phyloP scores from a whole-genome alignment of 2,329 filamentous ascomycete genomes.

The Daldinia eschscholtzii region DNA sequence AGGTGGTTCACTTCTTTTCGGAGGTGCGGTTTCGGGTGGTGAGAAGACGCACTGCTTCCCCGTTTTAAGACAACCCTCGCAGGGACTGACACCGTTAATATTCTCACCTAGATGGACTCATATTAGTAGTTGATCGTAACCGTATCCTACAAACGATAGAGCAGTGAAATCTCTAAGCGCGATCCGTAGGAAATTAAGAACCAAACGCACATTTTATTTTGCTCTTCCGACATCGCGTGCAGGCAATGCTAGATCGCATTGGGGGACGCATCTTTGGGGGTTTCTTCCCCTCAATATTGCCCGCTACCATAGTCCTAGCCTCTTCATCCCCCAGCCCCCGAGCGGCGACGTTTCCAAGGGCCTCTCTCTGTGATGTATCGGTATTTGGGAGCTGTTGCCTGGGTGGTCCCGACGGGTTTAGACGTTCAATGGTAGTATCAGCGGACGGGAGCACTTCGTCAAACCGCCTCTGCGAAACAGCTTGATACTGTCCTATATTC shows the following conservation, averaged over 20 bases:
- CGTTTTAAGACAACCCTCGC: slow-evolving; percentile 79
- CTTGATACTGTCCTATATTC: slow-evolving; percentile 50
- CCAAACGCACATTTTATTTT: slow-evolving; percentile 79
- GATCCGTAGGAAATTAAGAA: background rate
- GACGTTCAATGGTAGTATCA: slow-evolving; percentile 49
- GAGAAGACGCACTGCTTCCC: slow-evolving; percentile 74
- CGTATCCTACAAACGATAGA: background rate
- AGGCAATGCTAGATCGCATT: slow-evolving; percentile 85
- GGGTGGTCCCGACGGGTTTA: slow-evolving; percentile 47
- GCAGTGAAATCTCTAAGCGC: background rate
- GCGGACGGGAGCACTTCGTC: slow-evolving; percentile 54
- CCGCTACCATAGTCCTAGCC: slow-evolving; percentile 53
- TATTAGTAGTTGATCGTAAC: slow-evolving; percentile 20
- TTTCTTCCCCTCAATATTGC: slow-evolving; percentile 57
- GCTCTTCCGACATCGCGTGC: slow-evolving; percentile 78
- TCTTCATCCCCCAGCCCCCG: slow-evolving; percentile 50
- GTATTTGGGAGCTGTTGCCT: slow-evolving; percentile 47
- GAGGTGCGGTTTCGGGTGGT: slow-evolving; percentile 68
- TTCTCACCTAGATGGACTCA: slow-evolving; percentile 66
- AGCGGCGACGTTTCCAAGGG: slow-evolving; percentile 42
- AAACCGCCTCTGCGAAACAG: slow-evolving; percentile 55
- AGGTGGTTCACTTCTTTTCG: slow-evolving; percentile 59
- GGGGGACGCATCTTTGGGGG: slow-evolving; percentile 61
- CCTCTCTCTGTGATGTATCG: slow-evolving; percentile 45
- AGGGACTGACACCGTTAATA: slow-evolving; percentile 76